Percentiles rank a stretch among this genome's conserved stretches.
phyloP scores from a whole-genome alignment of 768 basidiomycete species.

The Lactifluus piperatus region DNA sequence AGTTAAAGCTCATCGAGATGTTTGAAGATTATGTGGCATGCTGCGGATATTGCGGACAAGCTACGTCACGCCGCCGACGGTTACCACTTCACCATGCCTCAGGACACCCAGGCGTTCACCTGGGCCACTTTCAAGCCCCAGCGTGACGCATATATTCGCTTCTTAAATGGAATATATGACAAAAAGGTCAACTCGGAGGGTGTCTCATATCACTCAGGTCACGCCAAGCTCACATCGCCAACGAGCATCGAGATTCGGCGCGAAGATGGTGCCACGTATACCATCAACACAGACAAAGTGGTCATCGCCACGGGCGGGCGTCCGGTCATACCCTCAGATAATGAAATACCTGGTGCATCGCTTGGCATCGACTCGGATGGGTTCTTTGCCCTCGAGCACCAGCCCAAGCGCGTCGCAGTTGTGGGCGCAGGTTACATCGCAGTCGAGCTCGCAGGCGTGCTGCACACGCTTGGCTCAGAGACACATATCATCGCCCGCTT shows the following conservation, averaged over 20 bases:
- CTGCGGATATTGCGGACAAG: constrained; percentile 83
- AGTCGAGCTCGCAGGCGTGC: constrained; percentile 91
- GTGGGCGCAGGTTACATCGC: constrained; percentile 98
- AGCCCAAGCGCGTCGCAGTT: constrained; percentile 89
- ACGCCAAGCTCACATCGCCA: constrained; percentile 60
- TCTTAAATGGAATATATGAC: constrained; percentile 87
- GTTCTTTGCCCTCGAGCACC: constrained; percentile 86
- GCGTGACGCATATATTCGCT: constrained; percentile 90
- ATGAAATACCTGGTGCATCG: constrained; percentile 79
- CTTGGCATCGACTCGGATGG: constrained; percentile 92
- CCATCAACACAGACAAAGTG: constrained; percentile 67
- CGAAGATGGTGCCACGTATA: constrained; percentile 61
- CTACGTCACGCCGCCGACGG: constrained; percentile 64
- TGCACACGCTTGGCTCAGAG: constrained; percentile 85
- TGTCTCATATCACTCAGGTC: constrained; percentile 81
- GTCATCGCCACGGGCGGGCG: constrained; percentile 81
- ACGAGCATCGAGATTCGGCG: constrained; percentile 65
- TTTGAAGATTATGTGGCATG: constrained; percentile 92
- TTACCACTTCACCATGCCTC: constrained; percentile 51
- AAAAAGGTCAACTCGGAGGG: constrained; percentile 79
- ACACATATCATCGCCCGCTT: constrained; percentile 88
- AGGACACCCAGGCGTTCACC: constrained; percentile 52
- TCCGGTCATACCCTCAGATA: constrained; percentile 71
- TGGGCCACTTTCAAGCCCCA: constrained; percentile 90
- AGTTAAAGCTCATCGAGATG: background rate